Evolutionary conservation across 2,329 filamentous ascomycete genomes (phyloP).

Genomic region (Sporothrix sp.): DNA sequence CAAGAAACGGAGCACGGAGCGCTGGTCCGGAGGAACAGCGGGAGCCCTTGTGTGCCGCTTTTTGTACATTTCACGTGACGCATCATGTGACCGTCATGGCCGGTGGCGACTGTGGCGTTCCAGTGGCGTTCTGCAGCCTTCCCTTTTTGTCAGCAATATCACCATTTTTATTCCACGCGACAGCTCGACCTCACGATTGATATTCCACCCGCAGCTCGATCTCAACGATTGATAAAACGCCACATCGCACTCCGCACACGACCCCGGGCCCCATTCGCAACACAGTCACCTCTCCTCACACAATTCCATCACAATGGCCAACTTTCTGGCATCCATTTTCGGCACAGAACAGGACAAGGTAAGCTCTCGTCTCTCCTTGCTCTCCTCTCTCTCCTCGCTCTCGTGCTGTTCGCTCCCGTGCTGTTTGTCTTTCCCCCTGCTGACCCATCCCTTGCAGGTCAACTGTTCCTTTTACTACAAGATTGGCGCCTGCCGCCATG

Average conservation of each 20-base stretch:
- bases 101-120: constrained; percentile 5
- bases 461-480: constrained; percentile 99
- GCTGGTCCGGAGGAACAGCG: no score
- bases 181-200: neutral
- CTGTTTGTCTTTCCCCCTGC: neutral
- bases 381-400: constrained; percentile 16
- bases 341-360: constrained; percentile 95
- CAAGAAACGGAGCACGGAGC: no score
- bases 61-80: neutral
- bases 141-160: constrained; percentile 1
- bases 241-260: neutral
- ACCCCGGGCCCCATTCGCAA: no score
- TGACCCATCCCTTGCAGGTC: constrained; percentile 38
- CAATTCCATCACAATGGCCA: constrained; percentile 58
- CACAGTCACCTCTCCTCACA: neutral
- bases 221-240: no score
- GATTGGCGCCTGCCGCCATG: constrained; percentile 96
- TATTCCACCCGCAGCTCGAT: no score
- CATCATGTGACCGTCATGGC: neutral
- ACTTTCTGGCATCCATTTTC: constrained; percentile 98
- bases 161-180: neutral
- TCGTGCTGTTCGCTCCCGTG: no score
- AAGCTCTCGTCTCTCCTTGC: neutral
- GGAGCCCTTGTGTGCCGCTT: no score
- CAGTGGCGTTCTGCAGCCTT: constrained; percentile 14